phyloP scores from a whole-genome alignment of 805 yeast species.

The Candida succiphila region DNA sequence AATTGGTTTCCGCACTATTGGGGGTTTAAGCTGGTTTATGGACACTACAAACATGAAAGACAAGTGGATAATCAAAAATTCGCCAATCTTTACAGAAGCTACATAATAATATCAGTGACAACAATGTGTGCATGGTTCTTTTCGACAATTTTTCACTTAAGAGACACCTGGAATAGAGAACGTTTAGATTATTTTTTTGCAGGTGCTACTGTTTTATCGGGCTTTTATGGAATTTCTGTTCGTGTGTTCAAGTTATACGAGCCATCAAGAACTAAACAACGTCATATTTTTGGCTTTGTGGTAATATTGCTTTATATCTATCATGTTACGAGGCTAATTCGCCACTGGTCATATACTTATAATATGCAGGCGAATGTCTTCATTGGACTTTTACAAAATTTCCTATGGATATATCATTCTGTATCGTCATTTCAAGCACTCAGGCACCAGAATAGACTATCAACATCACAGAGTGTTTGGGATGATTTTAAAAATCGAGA shows the following conservation, averaged over 20 bases:
- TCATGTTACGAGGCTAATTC: constrained; percentile 57
- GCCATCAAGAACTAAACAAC: constrained; percentile 13
- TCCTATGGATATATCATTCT: constrained; percentile 34
- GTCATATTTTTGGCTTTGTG: constrained; percentile 26
- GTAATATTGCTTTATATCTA: constrained; percentile 43
- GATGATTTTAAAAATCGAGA: constrained; percentile 16
- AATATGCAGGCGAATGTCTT: constrained; percentile 85
- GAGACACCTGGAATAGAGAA: constrained; percentile 76
- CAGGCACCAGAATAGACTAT: constrained; percentile 7
- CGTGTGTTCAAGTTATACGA: constrained; percentile 53
- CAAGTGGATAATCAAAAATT: constrained; percentile 13
- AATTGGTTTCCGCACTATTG: constrained; percentile 58
- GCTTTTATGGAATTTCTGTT: constrained; percentile 58
- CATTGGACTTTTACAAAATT: constrained; percentile 70
- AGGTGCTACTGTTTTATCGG: constrained; percentile 75
- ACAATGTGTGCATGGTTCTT: constrained; percentile 86
- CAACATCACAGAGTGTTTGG: background rate
- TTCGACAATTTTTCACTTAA: constrained; percentile 78
- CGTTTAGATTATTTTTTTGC: constrained; percentile 88
- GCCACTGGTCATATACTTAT: constrained; percentile 85
- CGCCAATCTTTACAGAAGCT: constrained; percentile 23
- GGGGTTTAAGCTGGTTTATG: constrained; percentile 27
- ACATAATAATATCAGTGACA: constrained; percentile 42
- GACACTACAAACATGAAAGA: constrained; percentile 11
- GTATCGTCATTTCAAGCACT: constrained; percentile 18